These are phyloP conservation scores for Amanita brunnescens DNA, from an alignment of 768 basidiomycete genomes.

Conservation along the genomic window DNA sequence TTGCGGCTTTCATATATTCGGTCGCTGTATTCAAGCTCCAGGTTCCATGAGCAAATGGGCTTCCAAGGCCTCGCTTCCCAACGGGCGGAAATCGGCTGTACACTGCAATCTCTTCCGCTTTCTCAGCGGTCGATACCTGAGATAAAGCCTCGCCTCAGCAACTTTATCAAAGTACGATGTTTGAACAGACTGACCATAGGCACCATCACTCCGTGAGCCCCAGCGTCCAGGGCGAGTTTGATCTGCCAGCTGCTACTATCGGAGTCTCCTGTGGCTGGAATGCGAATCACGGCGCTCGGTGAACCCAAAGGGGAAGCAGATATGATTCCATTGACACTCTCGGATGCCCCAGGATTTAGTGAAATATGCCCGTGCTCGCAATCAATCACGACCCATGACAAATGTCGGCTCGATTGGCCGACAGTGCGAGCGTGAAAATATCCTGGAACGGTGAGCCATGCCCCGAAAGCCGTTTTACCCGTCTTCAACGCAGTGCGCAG, in stretches of 20 bases:
- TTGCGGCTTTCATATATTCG: slow-evolving; percentile 51
- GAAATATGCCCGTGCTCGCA: slow-evolving; percentile 60
- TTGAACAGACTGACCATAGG: slow-evolving; percentile 44
- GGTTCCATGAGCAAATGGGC: slow-evolving; percentile 47
- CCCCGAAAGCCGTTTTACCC: slow-evolving; percentile 55
- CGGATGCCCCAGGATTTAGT: slow-evolving; percentile 46
- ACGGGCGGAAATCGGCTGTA: slow-evolving; percentile 55
- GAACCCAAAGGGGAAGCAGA: slow-evolving; percentile 30
- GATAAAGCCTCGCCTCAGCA: not conserved
- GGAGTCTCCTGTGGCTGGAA: slow-evolving; percentile 54
- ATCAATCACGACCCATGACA: slow-evolving; percentile 60
- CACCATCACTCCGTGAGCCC: slow-evolving; percentile 54
- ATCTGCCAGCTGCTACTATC: slow-evolving; percentile 60
- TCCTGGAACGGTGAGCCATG: slow-evolving; percentile 58
- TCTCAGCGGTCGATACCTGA: slow-evolving; percentile 48
- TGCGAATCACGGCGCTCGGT: slow-evolving; percentile 49
- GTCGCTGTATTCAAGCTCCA: slow-evolving; percentile 43
- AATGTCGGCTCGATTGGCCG: slow-evolving; percentile 43
- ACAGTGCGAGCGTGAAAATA: slow-evolving; percentile 48
- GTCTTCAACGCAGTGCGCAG: slow-evolving; percentile 45
- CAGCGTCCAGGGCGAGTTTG: slow-evolving; percentile 62
- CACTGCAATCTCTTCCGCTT: slow-evolving; percentile 46
- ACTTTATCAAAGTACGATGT: not conserved
- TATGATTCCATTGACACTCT: slow-evolving; percentile 46
- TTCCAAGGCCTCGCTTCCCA: slow-evolving; percentile 60